phyloP scores from a whole-genome alignment of 345 rosid species.

The Odontarrhena argentea region DNA sequence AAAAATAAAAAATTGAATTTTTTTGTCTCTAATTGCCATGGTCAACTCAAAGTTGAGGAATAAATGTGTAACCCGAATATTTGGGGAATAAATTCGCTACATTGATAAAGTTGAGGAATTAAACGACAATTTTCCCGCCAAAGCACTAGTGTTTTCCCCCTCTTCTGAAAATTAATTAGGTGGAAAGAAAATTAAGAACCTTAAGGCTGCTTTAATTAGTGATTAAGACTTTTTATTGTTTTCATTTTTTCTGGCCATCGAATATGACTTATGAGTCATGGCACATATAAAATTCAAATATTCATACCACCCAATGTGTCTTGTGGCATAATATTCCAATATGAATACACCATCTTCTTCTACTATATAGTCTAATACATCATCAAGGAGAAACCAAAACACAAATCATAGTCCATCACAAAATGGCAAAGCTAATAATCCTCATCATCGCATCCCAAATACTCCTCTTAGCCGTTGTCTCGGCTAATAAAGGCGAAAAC shows the following conservation, averaged over 20 bases:
- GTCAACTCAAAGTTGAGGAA: no score
- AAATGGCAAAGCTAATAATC: conserved; percentile 38
- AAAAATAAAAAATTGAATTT: no score
- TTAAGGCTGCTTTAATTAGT: no score
- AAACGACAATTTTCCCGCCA: no score
- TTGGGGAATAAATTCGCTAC: no score
- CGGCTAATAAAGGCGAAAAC: conserved; percentile 19
- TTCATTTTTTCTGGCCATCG: background rate
- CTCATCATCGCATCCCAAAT: conserved; percentile 30
- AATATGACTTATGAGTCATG: conserved; percentile 1
- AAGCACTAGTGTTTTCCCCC: background rate
- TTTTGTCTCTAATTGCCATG: no score
- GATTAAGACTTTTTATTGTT: no score
- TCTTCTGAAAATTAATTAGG: background rate
- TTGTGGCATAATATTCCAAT: background rate
- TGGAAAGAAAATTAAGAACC: background rate
- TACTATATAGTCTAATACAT: background rate
- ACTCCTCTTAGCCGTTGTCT: conserved; percentile 16
- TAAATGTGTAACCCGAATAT: no score
- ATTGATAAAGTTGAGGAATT: no score
- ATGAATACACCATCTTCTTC: background rate
- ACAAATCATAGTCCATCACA: conserved; percentile 3
- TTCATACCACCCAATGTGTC: background rate
- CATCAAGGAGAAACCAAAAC: conserved; percentile 5
- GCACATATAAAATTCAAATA: background rate